Base-by-base conservation (phyloP, 1,139 yeast genomes). In the Suhomyces chickasaworum region DNA sequence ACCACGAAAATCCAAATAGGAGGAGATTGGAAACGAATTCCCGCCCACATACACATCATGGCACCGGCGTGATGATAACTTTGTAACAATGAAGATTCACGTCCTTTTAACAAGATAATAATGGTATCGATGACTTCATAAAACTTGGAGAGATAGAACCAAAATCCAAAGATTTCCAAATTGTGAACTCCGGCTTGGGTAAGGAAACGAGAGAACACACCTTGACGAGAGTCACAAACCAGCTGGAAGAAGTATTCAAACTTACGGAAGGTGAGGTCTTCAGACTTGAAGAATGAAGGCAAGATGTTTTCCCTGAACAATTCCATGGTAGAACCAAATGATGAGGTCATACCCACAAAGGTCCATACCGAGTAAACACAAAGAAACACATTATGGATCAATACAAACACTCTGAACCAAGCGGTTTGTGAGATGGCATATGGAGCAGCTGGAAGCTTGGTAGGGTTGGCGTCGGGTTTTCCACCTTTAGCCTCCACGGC, bases 31-130 rank as follows among this genome's bases (percentile, higher is more conserved):
- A 70, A 86, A 48, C 91, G 70, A 48, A 84, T 78, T 3, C 91
- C 93, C 2, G 87, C 81, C 90, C 90, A 85, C 91, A 85, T 85
- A 55, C 89, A 83, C 69, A 85, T 71, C 85, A 85, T 85, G 41
- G 93, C 93, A 33, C 91, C 93, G 2, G 91, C 81, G 62, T 86
- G 93, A 62, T 85, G 91, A 65, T 85, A 85, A 51, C 88, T 81
- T 66, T 85, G 91, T 56, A 85, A 72, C 52, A 85, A 68, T 4
- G 86, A 80, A 12, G 88, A 80, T 34, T 84, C 86, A 61, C 78
- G 75, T 39, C 91, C 91, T 66, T 85, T 85, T 50, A 84, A 73
- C 47, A 85, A 72, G 52, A 85, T 85, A 55, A 85, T 80, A 37
- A 79, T 64, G 6, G 91, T 85, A 64, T 85, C 93, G 32, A 85